Percentiles rank a stretch among this genome's conserved stretches.
Evolutionary conservation across 306 rosid genomes (phyloP).

Genomic region (Medicago lupulina): DNA sequence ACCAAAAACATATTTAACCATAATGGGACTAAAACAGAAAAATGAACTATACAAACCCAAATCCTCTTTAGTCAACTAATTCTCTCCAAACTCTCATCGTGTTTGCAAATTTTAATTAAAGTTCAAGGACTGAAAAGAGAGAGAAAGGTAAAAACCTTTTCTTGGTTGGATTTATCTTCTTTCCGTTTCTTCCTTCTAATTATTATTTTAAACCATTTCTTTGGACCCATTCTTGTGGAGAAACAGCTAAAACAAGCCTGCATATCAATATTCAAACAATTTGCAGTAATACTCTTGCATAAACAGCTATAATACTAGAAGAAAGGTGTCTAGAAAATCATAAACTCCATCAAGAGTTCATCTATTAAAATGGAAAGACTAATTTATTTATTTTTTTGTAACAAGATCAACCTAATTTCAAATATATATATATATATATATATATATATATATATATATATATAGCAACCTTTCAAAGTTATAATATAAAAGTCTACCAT

Average conservation of each 20-base stretch:
- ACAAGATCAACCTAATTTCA: neutral
- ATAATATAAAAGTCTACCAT: neutral
- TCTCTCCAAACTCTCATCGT: conserved; percentile 33
- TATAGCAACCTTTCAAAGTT: neutral
- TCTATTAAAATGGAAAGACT: neutral
- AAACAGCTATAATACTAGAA: neutral
- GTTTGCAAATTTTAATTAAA: neutral
- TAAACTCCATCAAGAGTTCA: too few relatives aligned
- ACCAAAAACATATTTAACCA: too few relatives aligned
- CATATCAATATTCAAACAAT: conserved; percentile 18
- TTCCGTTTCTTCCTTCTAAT: conserved; percentile 57
- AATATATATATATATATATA: too few relatives aligned
- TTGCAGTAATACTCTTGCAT: conserved; percentile 12
- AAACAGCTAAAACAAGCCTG: conserved; percentile 39
- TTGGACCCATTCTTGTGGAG: conserved; percentile 58
- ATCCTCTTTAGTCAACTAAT: neutral
- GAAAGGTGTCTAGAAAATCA: too few relatives aligned
- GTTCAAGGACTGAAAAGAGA: conserved; percentile 13
- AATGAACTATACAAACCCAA: neutral
- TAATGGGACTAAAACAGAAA: too few relatives aligned
- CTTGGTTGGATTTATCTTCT: conserved; percentile 52
- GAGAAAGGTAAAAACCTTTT: conserved; percentile 42
- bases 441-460: too few relatives aligned
- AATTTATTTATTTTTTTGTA: neutral
- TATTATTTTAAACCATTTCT: conserved; percentile 58